Evolutionary conservation across 495 filamentous ascomycete species (phyloP), one percentile per base, ranked within the genome.

Genomic region (Aspergillus olivimuriae): DNA sequence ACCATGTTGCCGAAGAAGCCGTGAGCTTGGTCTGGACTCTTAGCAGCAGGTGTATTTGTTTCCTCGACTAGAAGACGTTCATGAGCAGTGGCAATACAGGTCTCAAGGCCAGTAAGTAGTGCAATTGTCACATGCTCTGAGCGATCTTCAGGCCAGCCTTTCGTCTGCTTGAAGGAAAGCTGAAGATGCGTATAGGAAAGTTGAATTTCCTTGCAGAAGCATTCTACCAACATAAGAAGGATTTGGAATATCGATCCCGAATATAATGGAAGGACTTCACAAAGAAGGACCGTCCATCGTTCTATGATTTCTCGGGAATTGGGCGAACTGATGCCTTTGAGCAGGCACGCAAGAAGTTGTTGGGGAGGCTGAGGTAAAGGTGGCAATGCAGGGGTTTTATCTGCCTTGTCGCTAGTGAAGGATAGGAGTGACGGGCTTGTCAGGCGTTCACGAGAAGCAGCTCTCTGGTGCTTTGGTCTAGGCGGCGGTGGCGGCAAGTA

Each of bases 1-100:
- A 95, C 89, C 86, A 97, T 94, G 52, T 89, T 95, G 14, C 91
- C 89, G 55, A 98, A 95, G 62, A 97, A 95, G 34, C 90, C 86
- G 55, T 92, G 87, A 11, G 82, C 73, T 55, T 89, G 86, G 50
- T 95, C 88, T 28, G 88, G 86, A 43, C 77, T 86, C 63, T 91
- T 95, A 28, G 76, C 65, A 26, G 72, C 65, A 39, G 80, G 73
- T 26, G 65, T 65, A 47, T 82, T 86, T 32, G 79, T 70, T 62
- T 95, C 88, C 48, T 94, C 86, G 30, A 72, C 65, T 20, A 89
- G 63, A 6, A 97, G 73, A 34, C 81, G 82, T 48, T 95, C 88
- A 65, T 99, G 92, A 19, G 85, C 88, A 55, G 77, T 78, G 22
- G 89, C 89, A 44, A 99, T 76, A 31, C 90, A 83, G 46, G 89